Percentiles rank a stretch among this genome's conserved stretches.
Evolutionary conservation across 169 alveolate species (phyloP).

Genomic region (Plasmodium knowlesi): DNA sequence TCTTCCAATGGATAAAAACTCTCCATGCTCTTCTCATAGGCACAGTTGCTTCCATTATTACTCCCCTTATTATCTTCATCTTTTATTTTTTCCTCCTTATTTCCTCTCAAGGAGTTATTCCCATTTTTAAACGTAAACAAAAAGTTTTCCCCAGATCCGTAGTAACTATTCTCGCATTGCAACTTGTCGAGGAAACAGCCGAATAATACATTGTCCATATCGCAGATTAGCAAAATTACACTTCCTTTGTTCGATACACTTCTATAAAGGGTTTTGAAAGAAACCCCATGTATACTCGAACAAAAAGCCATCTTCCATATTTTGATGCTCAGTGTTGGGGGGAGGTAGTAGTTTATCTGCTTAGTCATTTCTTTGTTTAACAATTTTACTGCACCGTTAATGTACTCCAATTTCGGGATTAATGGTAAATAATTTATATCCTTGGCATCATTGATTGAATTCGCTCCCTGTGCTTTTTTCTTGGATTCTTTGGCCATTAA

Average conservation of each 20-base stretch:
- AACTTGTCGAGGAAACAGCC: conserved; percentile 89
- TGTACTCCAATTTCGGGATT: conserved; percentile 49
- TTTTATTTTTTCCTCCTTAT: not conserved
- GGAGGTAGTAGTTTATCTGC: conserved; percentile 78
- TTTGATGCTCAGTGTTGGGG: conserved; percentile 84
- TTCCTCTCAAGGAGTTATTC: not conserved
- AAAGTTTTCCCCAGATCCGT: conserved; percentile 90
- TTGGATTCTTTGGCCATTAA: conserved; percentile 13
- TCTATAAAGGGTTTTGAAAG: conserved; percentile 86
- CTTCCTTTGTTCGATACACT: conserved; percentile 83
- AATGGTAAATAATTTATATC: conserved; percentile 28
- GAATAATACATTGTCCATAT: conserved; percentile 86
- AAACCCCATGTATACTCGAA: conserved; percentile 82
- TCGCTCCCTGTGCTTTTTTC: not conserved
- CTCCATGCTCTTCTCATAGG: not conserved
- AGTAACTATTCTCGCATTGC: conserved; percentile 81
- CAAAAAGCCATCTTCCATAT: conserved; percentile 83
- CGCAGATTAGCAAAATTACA: conserved; percentile 86
- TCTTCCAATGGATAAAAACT: not conserved
- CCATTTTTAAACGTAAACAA: conserved; percentile 81
- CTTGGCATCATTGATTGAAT: conserved; percentile 27
- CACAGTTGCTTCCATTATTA: not conserved
- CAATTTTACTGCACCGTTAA: conserved; percentile 60
- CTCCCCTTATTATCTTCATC: not conserved
- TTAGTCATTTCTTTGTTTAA: conserved; percentile 78